phyloP scores from a whole-genome alignment of 2,329 filamentous ascomycete genomes.

The Chrysosporium queenslandicum region DNA sequence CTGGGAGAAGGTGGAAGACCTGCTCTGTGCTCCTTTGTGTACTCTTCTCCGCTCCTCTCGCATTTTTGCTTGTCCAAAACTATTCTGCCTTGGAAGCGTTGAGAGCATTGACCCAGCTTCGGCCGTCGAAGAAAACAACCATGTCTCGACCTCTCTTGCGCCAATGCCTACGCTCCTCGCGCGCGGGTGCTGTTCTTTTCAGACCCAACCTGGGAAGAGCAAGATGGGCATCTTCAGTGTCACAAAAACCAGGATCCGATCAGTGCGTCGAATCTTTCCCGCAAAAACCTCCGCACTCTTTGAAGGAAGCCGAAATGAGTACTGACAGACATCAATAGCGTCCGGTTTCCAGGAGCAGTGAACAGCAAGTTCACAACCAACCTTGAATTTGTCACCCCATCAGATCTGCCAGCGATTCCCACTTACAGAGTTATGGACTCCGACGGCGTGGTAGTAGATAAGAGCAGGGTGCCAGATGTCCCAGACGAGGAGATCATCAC shows the following conservation, averaged over 20 bases:
- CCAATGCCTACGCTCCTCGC: constrained; percentile 14
- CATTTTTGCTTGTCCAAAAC: not conserved
- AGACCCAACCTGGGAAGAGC: constrained; percentile 18
- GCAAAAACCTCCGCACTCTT: not conserved
- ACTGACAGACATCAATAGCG: constrained; percentile 32
- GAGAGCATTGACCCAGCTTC: not conserved
- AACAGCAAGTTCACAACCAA: constrained; percentile 83
- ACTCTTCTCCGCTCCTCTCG: constrained; percentile 7
- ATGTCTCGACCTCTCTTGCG: constrained; percentile 19
- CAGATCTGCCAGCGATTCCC: constrained; percentile 63
- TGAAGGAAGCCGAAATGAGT: too few relatives aligned
- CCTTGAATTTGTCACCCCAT: constrained; percentile 67
- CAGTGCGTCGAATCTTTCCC: constrained; percentile 37
- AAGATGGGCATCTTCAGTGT: constrained; percentile 46
- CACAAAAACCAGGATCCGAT: constrained; percentile 50
- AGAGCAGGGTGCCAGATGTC: constrained; percentile 56
- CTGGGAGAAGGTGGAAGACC: not conserved
- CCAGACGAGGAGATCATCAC: constrained; percentile 50
- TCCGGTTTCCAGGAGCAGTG: constrained; percentile 80
- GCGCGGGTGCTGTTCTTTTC: constrained; percentile 6
- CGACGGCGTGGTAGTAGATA: constrained; percentile 72
- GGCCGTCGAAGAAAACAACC: constrained; percentile 1
- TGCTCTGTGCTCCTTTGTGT: constrained; percentile 8
- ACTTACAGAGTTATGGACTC: constrained; percentile 91
- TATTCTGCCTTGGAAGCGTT: not conserved